Evolutionary conservation across 2,329 filamentous ascomycete species (phyloP).

Genomic region (Epicoccum nigrum): DNA sequence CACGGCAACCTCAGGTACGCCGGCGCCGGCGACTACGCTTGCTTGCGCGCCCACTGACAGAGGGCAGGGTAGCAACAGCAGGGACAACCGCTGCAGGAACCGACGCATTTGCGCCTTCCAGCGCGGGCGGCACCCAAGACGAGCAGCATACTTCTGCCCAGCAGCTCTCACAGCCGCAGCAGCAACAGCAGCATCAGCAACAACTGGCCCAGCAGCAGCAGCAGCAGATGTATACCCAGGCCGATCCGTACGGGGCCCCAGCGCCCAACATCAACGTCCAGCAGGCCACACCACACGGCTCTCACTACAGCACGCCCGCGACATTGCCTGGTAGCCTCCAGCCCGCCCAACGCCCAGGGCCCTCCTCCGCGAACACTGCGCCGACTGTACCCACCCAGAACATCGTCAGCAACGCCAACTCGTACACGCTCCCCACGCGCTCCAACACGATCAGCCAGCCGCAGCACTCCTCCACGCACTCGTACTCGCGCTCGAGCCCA

Average conservation of each 20-base stretch:
- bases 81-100: slow-evolving; percentile 52
- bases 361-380: slow-evolving; percentile 62
- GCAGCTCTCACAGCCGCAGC: slow-evolving; percentile 8
- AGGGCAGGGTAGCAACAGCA: slow-evolving; percentile 41
- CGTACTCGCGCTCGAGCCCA: slow-evolving; percentile 85
- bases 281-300: slow-evolving; percentile 57
- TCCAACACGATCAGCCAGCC: slow-evolving; percentile 68
- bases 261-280: slow-evolving; percentile 65
- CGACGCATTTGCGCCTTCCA: slow-evolving; percentile 51
- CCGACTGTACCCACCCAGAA: slow-evolving; percentile 64
- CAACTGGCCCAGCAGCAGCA: slow-evolving; percentile 18
- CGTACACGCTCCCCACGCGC: slow-evolving; percentile 69
- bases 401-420: slow-evolving; percentile 59
- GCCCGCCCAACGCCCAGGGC: slow-evolving; percentile 57
- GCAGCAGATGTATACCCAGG: slow-evolving; percentile 53
- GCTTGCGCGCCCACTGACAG: neutral
- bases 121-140: slow-evolving; percentile 55
- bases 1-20: slow-evolving; percentile 45
- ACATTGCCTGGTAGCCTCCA: slow-evolving; percentile 67
- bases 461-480: slow-evolving; percentile 47
- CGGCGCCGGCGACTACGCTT: neutral
- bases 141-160: slow-evolving; percentile 59
- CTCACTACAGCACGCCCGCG: slow-evolving; percentile 53
- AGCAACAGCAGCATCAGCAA: slow-evolving; percentile 13
- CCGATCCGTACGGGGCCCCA: slow-evolving; percentile 56